These are phyloP conservation scores for Jatropha podagrica DNA, from an alignment of 441 rosid genomes.

Conservation along the genomic window DNA sequence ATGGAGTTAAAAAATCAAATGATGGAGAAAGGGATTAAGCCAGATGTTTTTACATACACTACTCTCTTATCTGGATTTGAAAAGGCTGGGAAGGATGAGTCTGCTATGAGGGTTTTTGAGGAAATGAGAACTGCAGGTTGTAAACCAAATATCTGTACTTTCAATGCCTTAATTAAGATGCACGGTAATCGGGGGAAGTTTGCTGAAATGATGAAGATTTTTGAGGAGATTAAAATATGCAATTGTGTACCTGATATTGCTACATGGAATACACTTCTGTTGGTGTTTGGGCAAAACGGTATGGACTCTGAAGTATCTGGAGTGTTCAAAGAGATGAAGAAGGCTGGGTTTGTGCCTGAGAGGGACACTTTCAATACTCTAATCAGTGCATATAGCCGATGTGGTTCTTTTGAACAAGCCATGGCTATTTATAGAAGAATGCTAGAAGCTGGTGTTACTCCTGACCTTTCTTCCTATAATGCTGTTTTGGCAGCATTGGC, in stretches of 20 bases:
- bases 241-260: constrained; percentile 77
- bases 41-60: constrained; percentile 91
- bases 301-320: constrained; percentile 88
- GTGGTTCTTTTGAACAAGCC: constrained; percentile 86
- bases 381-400: constrained; percentile 86
- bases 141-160: constrained; percentile 88
- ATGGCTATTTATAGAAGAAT: constrained; percentile 76
- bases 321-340: constrained; percentile 96
- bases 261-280: constrained; percentile 89
- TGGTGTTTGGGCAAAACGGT: constrained; percentile 88
- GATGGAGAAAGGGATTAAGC: constrained; percentile 59
- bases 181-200: constrained; percentile 83
- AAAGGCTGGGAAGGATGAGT: constrained; percentile 81
- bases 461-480: constrained; percentile 89
- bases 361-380: constrained; percentile 90
- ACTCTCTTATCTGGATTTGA: constrained; percentile 88
- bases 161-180: constrained; percentile 96
- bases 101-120: constrained; percentile 65
- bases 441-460: constrained; percentile 82
- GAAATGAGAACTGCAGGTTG: constrained; percentile 79
- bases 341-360: constrained; percentile 90
- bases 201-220: constrained; percentile 86
- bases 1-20: constrained; percentile 73
- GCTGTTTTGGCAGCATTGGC: constrained; percentile 92
- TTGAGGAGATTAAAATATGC: constrained; percentile 73